Base-by-base conservation (phyloP, 768 basidiomycete species). In the Hydnum rufescens region DNA sequence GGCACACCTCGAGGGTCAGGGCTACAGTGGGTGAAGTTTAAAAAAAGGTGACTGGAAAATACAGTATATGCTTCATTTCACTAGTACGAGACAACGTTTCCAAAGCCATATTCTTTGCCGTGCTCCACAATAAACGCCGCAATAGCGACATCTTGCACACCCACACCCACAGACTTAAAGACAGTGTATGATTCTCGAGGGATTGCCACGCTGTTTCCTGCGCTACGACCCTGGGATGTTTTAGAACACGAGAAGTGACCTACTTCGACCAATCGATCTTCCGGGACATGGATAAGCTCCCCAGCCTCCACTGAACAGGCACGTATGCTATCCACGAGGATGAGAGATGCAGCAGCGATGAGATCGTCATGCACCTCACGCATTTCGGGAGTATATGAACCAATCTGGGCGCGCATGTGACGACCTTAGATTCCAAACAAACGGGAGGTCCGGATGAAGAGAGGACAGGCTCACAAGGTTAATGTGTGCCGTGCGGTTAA, bases 141-240 rank as follows among this genome's bases (percentile, higher is more conserved):
- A 54, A 92, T 84, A 0, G 79, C 82, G 3, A 85, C 82, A 57
- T 93, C 89, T 59, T 92, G 88, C n/a, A 85, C 64, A 1, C 82
- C 85, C 4, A 89, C 64, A 2, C 89, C 88, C 3, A 92, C 89
- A 0, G 81, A 83, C 65, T 90, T 92, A 73, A 87, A 90, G 28
- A 92, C 70, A 1, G 80, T 83, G 34, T 39, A 39, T 19, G 19
- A 8, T 47, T 47, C 44, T 8, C 16, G 8, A 8, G 8, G 8
- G 25, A 8, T 26, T 8, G 8, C 8, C 8, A 47, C 25, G 44
- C 44, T 47, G n/a, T 2, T 22, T n/a, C n/a, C n/a, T n/a, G n/a
- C n/a, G 22, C 3, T 32, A n/a, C 29, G 4, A 25, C 31, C 32
- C 13, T 39, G 36, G 19, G 13, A 8, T 39, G 36, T 19, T 39